Evolutionary conservation across 225 moss, liverwort and hornwort species (phyloP).

Genomic region (Sphagnum tenellum): DNA sequence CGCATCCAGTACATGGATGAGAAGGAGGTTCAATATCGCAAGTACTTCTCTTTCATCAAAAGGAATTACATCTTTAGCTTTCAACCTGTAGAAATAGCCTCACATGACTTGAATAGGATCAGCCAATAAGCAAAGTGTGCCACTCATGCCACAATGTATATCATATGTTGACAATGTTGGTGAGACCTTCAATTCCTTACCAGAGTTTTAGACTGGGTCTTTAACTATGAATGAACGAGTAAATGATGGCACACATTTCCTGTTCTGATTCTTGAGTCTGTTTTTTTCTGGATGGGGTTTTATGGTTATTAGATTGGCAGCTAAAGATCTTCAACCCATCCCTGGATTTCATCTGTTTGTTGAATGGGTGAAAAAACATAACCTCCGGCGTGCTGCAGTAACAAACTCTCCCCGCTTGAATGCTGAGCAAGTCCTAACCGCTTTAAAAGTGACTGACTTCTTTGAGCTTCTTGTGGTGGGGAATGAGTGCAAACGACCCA

Average conservation of each 20-base stretch:
- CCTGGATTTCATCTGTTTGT: constrained; percentile 30
- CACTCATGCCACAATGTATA: too few relatives aligned
- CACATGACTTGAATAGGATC: not conserved
- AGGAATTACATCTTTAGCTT: not conserved
- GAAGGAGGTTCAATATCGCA: constrained; percentile 66
- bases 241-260: too few relatives aligned
- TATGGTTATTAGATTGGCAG: constrained; percentile 19
- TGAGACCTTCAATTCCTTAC: too few relatives aligned
- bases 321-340: constrained; percentile 24
- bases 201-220: too few relatives aligned
- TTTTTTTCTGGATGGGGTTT: not conserved
- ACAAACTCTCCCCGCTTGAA: constrained; percentile 44
- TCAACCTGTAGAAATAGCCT: not conserved
- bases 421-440: constrained; percentile 37
- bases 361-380: constrained; percentile 30
- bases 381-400: constrained; percentile 35
- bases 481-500: constrained; percentile 37
- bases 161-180: too few relatives aligned
- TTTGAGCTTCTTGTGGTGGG: constrained; percentile 50
- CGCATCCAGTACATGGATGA: constrained; percentile 59
- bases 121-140: too few relatives aligned
- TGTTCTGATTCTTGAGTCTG: too few relatives aligned
- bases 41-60: constrained; percentile 15
- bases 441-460: constrained; percentile 27
- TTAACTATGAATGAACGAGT: too few relatives aligned